Evolutionary conservation across 768 basidiomycete genomes (phyloP).

Genomic region (Floccularia luteovirens): DNA sequence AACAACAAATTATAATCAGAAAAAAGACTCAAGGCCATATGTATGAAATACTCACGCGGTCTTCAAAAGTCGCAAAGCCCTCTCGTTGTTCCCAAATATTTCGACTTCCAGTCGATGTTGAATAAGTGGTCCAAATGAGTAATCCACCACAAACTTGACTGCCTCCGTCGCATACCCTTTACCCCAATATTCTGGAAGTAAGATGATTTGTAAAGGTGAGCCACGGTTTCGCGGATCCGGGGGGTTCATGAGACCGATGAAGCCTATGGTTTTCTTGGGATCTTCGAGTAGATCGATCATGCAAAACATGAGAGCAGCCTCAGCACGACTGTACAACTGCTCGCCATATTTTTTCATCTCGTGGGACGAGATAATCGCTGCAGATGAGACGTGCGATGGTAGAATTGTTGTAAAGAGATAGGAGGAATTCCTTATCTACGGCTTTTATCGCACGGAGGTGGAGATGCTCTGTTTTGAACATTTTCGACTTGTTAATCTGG

Average conservation of each 20-base stretch:
- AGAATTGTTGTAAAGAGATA: slow-evolving; percentile 9
- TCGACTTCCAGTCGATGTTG: slow-evolving; percentile 12
- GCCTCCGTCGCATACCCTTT: slow-evolving; percentile 9
- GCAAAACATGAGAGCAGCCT: slow-evolving; percentile 12
- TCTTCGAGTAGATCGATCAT: slow-evolving; percentile 8
- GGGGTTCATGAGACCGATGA: background rate
- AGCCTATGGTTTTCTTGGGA: background rate
- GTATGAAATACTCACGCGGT: slow-evolving; percentile 12
- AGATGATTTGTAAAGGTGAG: background rate
- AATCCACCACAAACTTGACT: slow-evolving; percentile 9
- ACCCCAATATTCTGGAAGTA: slow-evolving; percentile 1
- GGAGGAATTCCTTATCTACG: slow-evolving; percentile 8
- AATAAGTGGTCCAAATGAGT: slow-evolving; percentile 9
- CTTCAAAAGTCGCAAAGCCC: slow-evolving; percentile 9
- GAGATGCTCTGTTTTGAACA: slow-evolving; percentile 5
- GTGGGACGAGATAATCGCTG: slow-evolving; percentile 7
- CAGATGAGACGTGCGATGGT: slow-evolving; percentile 8
- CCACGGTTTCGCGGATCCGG: background rate
- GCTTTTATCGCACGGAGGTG: slow-evolving; percentile 9
- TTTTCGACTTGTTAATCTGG: too few relatives aligned
- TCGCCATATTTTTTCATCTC: slow-evolving; percentile 8
- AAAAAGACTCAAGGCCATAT: too few relatives aligned
- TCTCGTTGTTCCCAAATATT: slow-evolving; percentile 11
- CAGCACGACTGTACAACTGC: slow-evolving; percentile 7
- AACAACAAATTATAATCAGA: too few relatives aligned